Evolutionary conservation across 139 green algal genomes (phyloP), one percentile per base, ranked within the genome.

Genomic region (Chlamydomonas incerta): DNA sequence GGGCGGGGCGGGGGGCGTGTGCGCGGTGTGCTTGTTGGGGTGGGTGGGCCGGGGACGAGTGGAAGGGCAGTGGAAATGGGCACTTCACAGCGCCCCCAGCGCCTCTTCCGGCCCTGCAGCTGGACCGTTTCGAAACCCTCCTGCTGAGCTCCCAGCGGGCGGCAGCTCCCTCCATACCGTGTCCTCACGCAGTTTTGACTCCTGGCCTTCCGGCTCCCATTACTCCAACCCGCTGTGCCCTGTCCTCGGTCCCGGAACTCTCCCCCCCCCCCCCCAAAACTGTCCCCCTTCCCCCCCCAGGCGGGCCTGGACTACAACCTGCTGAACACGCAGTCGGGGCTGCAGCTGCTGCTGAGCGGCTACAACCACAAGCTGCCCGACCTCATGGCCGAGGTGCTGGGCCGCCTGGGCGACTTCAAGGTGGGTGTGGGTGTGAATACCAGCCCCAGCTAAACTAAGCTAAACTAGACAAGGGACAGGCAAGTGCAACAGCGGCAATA

Each of bases 301-400:
- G 80, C 80, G 18, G 80, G 80, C 29, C 67, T 85, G 47, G 63
- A 63, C 81, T 87, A 87, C 81, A 87, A 80, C 81, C 55, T 87
- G 23, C 11, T 80, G 2, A 87, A 80, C 81, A 87, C 81, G 13
- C 69, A 80, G 80, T 58, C 66, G 1, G 80, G 80, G 1, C 76
- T 67, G 80, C 82, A 88, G 76, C 50, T 91, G 66, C 47, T 63
- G 41, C 68, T 91, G 41, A 60, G 80, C 13, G 97, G 96, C 34
- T 99, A 98, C 92, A 94, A 81, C 88, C 90, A 99, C 92, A 98
- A 96, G 84, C 89, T 98, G 70, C 83, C 88, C 0, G 46, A 87
- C 47, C 90, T 98, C 73, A 74, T 95, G 58, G 57, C 90, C 33
- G 91, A 87, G 37, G 93, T 99, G 70, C 77, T 98, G 71, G 75